Evolutionary conservation across 768 basidiomycete genomes (phyloP).

Genomic region (Pleurotus tuber-regium): DNA sequence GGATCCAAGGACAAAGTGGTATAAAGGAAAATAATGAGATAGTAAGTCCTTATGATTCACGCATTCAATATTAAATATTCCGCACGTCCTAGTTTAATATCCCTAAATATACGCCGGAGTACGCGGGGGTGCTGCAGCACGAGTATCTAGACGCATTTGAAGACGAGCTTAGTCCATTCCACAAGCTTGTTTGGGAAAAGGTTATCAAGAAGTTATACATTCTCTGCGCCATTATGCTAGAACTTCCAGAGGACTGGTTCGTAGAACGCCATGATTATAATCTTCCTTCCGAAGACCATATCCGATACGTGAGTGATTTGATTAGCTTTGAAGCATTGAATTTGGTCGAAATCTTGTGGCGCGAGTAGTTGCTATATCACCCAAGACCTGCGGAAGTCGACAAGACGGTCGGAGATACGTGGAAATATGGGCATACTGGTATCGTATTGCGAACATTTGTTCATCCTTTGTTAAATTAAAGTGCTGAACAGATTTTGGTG

Average conservation of each 20-base stretch:
- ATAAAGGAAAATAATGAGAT: slow-evolving; percentile 38
- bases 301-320: too few relatives aligned
- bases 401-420: slow-evolving; percentile 37
- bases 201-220: slow-evolving; percentile 28
- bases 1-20: slow-evolving; percentile 28
- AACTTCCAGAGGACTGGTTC: slow-evolving; percentile 45
- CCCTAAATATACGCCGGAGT: slow-evolving; percentile 30
- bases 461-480: too few relatives aligned
- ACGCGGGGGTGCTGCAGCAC: slow-evolving; percentile 21
- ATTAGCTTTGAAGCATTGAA: slow-evolving; percentile 13
- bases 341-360: background rate
- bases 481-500: slow-evolving; percentile 13
- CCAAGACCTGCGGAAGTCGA: slow-evolving; percentile 39
- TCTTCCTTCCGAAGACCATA: slow-evolving; percentile 28
- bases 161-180: slow-evolving; percentile 27
- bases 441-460: slow-evolving; percentile 3
- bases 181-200: slow-evolving; percentile 26
- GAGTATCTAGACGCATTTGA: slow-evolving; percentile 25
- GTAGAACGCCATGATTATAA: slow-evolving; percentile 38
- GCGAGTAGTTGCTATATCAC: slow-evolving; percentile 30
- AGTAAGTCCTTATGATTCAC: slow-evolving; percentile 6
- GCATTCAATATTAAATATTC: background rate
- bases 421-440: slow-evolving; percentile 47
- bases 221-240: slow-evolving; percentile 38
- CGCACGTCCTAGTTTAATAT: slow-evolving; percentile 24